Evolutionary conservation across 192 early-diverging fungal species (phyloP).

Genomic region (Coemansia asiatica): DNA sequence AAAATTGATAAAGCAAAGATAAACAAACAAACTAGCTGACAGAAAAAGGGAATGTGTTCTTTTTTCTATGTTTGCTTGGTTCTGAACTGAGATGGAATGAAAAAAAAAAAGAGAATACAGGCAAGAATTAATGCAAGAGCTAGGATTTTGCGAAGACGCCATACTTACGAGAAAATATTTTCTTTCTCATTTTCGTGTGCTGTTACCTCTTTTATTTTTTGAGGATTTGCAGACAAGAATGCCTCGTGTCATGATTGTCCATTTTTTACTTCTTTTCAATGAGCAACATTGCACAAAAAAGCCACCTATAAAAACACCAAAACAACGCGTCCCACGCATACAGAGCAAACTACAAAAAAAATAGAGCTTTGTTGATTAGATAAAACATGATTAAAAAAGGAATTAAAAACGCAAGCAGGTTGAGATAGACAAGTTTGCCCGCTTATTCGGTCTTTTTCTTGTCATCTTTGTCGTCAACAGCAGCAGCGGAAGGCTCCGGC

Average conservation of each 20-base stretch:
- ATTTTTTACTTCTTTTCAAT: background rate
- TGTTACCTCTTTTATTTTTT: background rate
- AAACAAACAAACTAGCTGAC: conserved; percentile 1
- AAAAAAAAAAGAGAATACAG: background rate
- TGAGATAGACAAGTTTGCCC: background rate
- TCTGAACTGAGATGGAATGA: background rate
- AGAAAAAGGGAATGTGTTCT: too few species aligned
- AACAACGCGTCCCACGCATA: conserved; percentile 7
- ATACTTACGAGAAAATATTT: background rate
- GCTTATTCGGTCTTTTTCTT: conserved; percentile 19
- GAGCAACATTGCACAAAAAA: background rate
- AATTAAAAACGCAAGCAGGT: background rate
- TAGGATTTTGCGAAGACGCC: background rate
- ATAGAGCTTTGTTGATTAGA: background rate
- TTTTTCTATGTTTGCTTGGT: conserved; percentile 5
- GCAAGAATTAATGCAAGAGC: background rate
- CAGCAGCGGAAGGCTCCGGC: background rate
- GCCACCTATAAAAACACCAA: conserved; percentile 6
- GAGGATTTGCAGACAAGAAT: conserved; percentile 12
- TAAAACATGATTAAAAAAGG: background rate
- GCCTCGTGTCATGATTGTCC: conserved; percentile 8
- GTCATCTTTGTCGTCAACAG: background rate
- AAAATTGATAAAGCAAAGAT: too few species aligned
- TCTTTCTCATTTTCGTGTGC: background rate
- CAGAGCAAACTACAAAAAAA: background rate